phyloP scores from a whole-genome alignment of 768 basidiomycete genomes.

The Leucocoprinus birnbaumii region DNA sequence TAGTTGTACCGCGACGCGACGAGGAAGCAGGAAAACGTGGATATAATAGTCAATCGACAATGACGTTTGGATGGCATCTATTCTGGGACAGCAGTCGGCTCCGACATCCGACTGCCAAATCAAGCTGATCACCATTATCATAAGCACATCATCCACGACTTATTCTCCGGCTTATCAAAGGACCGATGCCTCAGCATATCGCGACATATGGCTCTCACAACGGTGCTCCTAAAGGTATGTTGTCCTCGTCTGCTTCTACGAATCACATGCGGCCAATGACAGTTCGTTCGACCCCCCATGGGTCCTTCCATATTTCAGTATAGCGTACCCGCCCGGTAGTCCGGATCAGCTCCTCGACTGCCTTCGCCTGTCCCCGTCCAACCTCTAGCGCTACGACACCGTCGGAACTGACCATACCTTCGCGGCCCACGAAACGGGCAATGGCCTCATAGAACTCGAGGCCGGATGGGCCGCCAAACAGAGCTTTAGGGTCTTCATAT shows the following conservation, averaged over 20 bases:
- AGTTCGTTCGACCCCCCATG: constrained; percentile 73
- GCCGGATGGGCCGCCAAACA: constrained; percentile 68
- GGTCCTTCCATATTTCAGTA: constrained; percentile 76
- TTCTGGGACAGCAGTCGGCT: background rate
- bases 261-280: constrained; percentile 53
- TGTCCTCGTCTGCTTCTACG: background rate
- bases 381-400: constrained; percentile 78
- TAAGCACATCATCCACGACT: background rate
- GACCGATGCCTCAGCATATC: constrained; percentile 1
- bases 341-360: constrained; percentile 57
- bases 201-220: background rate
- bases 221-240: background rate
- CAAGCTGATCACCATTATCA: background rate
- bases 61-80: constrained; percentile 2
- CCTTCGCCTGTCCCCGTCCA: constrained; percentile 66
- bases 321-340: constrained; percentile 39
- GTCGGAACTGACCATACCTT: constrained; percentile 47
- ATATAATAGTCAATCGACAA: background rate
- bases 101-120: background rate
- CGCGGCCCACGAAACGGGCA: constrained; percentile 49
- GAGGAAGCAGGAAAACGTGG: background rate
- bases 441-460: constrained; percentile 74
- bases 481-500: constrained; percentile 80
- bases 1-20: background rate
- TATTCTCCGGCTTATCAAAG: background rate